phyloP scores from a whole-genome alignment of 2,329 filamentous ascomycete species.

The Phoma sp. region DNA sequence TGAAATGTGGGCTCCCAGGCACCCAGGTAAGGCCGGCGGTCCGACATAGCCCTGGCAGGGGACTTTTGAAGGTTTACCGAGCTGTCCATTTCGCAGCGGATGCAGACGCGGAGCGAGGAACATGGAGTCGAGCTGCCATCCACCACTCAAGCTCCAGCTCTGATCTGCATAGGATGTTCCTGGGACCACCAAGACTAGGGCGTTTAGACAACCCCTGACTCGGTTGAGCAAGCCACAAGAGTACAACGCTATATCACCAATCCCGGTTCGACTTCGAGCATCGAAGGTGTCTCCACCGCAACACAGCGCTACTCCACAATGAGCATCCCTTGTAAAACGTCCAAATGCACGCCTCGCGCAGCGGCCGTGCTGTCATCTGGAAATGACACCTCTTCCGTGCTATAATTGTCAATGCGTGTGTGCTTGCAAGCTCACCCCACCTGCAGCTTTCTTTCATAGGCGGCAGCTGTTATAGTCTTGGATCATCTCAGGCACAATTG shows the following conservation, averaged over 20 bases:
- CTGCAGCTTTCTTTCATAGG: constrained; percentile 9
- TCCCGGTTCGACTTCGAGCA: constrained; percentile 21
- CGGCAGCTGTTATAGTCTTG: constrained; percentile 6
- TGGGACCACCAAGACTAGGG: constrained; percentile 17
- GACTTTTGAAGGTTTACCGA: constrained; percentile 12
- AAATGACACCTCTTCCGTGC: constrained; percentile 29
- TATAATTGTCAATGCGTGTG: constrained; percentile 13
- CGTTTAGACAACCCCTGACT: constrained; percentile 30
- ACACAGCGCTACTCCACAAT: constrained; percentile 29
- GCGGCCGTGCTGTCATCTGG: constrained; percentile 29
- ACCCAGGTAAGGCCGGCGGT: constrained; percentile 1
- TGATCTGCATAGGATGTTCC: constrained; percentile 32
- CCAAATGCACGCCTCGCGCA: constrained; percentile 16
- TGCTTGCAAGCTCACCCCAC: constrained; percentile 22
- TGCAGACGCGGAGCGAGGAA: constrained; percentile 25
- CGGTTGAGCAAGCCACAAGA: constrained; percentile 33
- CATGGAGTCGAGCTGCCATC: constrained; percentile 21
- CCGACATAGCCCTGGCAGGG: constrained; percentile 4
- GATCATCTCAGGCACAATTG: not conserved
- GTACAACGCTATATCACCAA: constrained; percentile 25
- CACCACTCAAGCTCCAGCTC: constrained; percentile 25
- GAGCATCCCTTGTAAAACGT: constrained; percentile 29
- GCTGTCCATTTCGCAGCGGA: constrained; percentile 26
- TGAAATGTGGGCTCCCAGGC: not conserved
- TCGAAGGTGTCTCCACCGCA: constrained; percentile 27